phyloP scores from a whole-genome alignment of 192 early-diverging fungal genomes.

The Linderina pennispora region DNA sequence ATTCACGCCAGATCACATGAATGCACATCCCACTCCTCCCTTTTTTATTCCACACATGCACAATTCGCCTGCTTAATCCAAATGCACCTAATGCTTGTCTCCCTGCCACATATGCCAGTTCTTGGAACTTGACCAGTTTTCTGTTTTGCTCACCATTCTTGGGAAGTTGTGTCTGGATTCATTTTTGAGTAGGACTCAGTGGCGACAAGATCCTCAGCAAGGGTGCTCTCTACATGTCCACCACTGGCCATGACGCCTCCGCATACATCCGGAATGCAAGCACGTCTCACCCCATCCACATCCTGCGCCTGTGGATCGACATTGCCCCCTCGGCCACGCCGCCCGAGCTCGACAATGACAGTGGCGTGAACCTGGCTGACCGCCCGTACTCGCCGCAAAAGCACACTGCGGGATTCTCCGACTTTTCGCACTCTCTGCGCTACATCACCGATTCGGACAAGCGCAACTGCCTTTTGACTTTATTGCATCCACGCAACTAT shows the following conservation, averaged over 20 bases:
- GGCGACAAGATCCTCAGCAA: conserved; percentile 38
- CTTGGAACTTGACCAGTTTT: too few relatives aligned
- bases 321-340: not conserved
- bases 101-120: too few relatives aligned
- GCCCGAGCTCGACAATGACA: not conserved
- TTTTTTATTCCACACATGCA: not conserved
- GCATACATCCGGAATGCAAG: conserved; percentile 40
- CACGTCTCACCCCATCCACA: conserved; percentile 36
- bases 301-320: conserved; percentile 42
- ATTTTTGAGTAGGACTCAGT: conserved; percentile 23
- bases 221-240: conserved; percentile 33
- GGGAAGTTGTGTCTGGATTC: too few relatives aligned
- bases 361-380: not conserved
- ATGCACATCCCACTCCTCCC: too few relatives aligned
- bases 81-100: too few relatives aligned
- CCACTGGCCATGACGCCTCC: conserved; percentile 12
- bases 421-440: conserved; percentile 19
- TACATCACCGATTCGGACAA: conserved; percentile 43
- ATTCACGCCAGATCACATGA: too few relatives aligned
- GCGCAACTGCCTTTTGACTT: conserved; percentile 27
- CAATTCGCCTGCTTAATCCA: too few relatives aligned
- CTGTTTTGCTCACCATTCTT: too few relatives aligned
- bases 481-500: conserved; percentile 34
- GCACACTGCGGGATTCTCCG: conserved; percentile 4
- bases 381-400: not conserved